Percentiles rank a stretch among this genome's conserved stretches.
Conservation (phyloP, 179 eudicot genomes). For the Beta corolliflora region DNA sequence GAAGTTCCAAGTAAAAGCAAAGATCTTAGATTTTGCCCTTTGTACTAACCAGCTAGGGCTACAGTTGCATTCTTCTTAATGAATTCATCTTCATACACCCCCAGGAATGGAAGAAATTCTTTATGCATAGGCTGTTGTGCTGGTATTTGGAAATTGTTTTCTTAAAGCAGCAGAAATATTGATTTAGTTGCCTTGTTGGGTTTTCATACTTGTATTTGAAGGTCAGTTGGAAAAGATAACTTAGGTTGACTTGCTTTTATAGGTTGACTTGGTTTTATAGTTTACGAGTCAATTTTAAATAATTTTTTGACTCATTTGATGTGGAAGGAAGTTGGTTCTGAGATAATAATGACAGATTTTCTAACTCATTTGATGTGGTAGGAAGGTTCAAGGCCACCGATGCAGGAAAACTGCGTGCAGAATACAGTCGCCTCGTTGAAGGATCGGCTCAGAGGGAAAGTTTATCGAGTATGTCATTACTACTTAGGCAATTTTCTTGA, state of each 20-base stretch:
- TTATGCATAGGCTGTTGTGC: not conserved
- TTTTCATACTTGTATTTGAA: not conserved
- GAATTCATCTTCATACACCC: not conserved
- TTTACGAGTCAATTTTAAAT: not conserved
- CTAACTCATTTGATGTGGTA: slow-evolving; percentile 52
- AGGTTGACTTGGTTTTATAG: not conserved
- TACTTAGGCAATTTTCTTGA: slow-evolving; percentile 5
- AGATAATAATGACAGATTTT: slow-evolving; percentile 26
- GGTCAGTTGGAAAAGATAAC: not conserved
- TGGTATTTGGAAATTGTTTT: not conserved
- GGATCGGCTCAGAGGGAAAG: slow-evolving; percentile 92
- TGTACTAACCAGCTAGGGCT: not conserved
- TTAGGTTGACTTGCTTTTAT: not conserved
- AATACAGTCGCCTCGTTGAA: slow-evolving; percentile 94
- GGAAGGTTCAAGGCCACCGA: slow-evolving; percentile 99
- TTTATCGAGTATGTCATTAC: slow-evolving; percentile 62
- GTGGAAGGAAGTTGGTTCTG: not conserved
- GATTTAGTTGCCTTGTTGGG: not conserved
- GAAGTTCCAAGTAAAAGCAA: not conserved
- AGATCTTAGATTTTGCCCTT: not conserved
- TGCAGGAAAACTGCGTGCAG: slow-evolving; percentile 86
- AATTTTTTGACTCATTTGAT: not conserved
- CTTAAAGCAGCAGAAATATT: not conserved
- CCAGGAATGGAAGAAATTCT: not conserved
- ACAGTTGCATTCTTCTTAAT: not conserved